These are phyloP conservation scores for Pseudocercospora musae DNA, from an alignment of 2,329 filamentous ascomycete species.

Conservation along the genomic window DNA sequence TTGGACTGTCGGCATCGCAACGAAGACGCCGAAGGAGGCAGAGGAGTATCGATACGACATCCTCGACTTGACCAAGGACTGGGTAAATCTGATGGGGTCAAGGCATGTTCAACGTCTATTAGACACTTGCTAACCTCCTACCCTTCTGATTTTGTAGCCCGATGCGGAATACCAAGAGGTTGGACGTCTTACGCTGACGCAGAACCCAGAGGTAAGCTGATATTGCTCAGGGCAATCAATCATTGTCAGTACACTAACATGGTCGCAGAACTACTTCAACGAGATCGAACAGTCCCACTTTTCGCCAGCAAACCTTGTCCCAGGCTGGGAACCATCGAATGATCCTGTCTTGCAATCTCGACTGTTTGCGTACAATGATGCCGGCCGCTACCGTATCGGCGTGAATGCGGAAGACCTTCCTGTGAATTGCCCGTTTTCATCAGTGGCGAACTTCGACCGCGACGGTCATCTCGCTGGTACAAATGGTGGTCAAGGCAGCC, in stretches of 20 bases:
- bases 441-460: constrained; percentile 30
- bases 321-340: constrained; percentile 50
- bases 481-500: constrained; percentile 26
- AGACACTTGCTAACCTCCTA: too few species aligned
- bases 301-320: constrained; percentile 51
- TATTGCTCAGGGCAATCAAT: not conserved
- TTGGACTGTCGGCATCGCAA: constrained; percentile 47
- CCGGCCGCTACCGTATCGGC: constrained; percentile 52
- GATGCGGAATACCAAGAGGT: constrained; percentile 46
- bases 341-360: constrained; percentile 50
- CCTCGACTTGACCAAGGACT: constrained; percentile 55
- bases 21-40: constrained; percentile 48
- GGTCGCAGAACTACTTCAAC: constrained; percentile 43
- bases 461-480: constrained; percentile 29
- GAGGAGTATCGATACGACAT: constrained; percentile 52
- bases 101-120: too few species aligned
- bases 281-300: constrained; percentile 54
- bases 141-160: too few species aligned
- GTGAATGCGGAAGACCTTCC: constrained; percentile 53
- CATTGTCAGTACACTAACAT: not conserved
- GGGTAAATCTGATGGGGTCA: too few species aligned
- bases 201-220: constrained; percentile 45
- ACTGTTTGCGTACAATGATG: constrained; percentile 48
- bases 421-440: constrained; percentile 45
- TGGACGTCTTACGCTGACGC: constrained; percentile 51